These are phyloP conservation scores for Lathyrus oleraceus DNA, from an alignment of 306 rosid genomes.

Conservation along the genomic window DNA sequence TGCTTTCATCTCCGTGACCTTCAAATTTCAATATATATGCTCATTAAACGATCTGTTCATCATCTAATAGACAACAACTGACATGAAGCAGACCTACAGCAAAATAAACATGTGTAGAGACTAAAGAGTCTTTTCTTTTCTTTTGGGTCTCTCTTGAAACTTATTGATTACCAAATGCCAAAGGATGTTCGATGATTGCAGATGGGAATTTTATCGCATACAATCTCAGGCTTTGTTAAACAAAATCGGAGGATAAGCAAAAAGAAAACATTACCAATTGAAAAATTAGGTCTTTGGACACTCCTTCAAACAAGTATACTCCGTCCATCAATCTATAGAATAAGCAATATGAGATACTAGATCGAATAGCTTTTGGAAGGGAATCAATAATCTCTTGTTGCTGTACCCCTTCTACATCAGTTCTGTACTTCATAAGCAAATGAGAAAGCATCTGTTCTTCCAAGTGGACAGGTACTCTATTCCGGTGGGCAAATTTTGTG, in stretches of 20 bases:
- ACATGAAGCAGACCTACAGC: not conserved
- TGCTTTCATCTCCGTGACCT: slow-evolving; percentile 89
- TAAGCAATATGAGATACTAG: slow-evolving; percentile 65
- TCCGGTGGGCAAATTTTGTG: slow-evolving; percentile 62
- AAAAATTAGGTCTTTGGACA: slow-evolving; percentile 69
- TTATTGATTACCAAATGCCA: not conserved
- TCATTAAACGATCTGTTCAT: not conserved
- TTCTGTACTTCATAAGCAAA: slow-evolving; percentile 71
- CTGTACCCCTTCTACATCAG: slow-evolving; percentile 79
- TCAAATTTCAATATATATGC: slow-evolving; percentile 24
- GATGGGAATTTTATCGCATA: not conserved
- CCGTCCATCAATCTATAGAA: slow-evolving; percentile 59
- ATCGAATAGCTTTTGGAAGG: slow-evolving; percentile 82
- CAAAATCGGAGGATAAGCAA: not conserved
- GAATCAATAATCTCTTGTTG: slow-evolving; percentile 78
- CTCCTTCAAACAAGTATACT: slow-evolving; percentile 69
- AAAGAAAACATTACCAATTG: slow-evolving; percentile 65
- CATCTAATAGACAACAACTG: slow-evolving; percentile 2
- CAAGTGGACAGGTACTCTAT: slow-evolving; percentile 62
- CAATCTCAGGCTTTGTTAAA: not conserved
- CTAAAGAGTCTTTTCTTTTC: not conserved
- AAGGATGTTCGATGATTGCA: not conserved
- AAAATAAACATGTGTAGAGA: not conserved
- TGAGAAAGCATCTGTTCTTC: slow-evolving; percentile 85
- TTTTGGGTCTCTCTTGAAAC: not conserved